Base-by-base conservation (phyloP, 2,329 filamentous ascomycete species). In the Cladosporium sp. region DNA sequence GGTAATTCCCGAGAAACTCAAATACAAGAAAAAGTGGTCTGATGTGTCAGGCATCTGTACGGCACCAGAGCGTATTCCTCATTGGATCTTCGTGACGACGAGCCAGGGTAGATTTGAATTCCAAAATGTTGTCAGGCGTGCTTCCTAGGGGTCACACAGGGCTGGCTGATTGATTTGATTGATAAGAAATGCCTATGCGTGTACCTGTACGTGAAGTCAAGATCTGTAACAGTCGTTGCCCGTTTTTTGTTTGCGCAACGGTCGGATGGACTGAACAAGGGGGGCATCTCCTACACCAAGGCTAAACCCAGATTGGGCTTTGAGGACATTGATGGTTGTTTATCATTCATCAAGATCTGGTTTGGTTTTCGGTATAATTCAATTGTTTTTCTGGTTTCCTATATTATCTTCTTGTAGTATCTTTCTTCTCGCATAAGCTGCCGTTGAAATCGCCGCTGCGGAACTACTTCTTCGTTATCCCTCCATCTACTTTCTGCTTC, bases 381-480 rank as follows among this genome's bases (percentile, higher is more conserved):
- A 13, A 54, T 32, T 54, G 51, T 54, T 54, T 54, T 54, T 54
- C n/a, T 46, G n/a, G n/a, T 46, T 46, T 46, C 39, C 18, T n/a
- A 13, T 53, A 4, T 11, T 53, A 4, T 11, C 11, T 58, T 58
- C 26, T 14, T 14, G 28, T 58, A 39, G 32, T 58, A 28, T 32
- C 18, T 32, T 53, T 30, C 51, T 54, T 54, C 51, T 53, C 48
- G 21, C 59, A 56, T 13, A 58, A 54, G 60, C 49, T 63, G 34
- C 60, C 60, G 49, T 63, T 63, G 60, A 63, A 63, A 54, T 63
- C 60, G 60, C 60, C 51, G 32, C 49, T 46, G 49, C 48, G 30
- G 30, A 51, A 26, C 48, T 51, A 25, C 26, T 7, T 51, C 48
- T 51, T 28, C n/a, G 18, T 28, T 1, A 10, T 58, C 21, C 23